These are phyloP conservation scores for Epichloe gansuensis DNA, from an alignment of 2,329 filamentous ascomycete genomes.

Conservation along the genomic window DNA sequence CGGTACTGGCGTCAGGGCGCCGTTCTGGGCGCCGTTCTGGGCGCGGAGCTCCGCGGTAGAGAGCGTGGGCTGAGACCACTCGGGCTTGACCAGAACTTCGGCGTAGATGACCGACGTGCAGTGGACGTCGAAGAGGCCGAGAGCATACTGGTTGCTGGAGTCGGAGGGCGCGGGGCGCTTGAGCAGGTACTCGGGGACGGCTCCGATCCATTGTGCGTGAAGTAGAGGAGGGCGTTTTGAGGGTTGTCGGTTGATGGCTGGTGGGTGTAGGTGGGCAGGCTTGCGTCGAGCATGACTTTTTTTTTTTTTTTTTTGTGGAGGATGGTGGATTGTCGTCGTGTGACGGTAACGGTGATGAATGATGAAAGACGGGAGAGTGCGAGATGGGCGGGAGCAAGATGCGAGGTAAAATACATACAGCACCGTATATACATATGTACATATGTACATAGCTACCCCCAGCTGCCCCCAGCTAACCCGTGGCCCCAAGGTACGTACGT, in stretches of 20 bases:
- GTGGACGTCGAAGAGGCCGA: conserved; percentile 73
- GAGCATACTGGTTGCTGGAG: conserved; percentile 74
- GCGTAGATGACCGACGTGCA: conserved; percentile 73
- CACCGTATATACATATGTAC: no score
- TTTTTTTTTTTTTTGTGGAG: no score
- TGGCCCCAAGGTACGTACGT: no score
- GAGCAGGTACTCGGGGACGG: conserved; percentile 71
- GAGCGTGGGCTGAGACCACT: conserved; percentile 73
- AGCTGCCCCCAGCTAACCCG: no score
- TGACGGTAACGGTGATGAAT: no score
- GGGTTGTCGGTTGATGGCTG: conserved; percentile 40
- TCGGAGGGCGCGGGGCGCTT: conserved; percentile 57
- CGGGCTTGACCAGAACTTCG: conserved; percentile 72
- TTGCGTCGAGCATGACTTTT: conserved; percentile 72
- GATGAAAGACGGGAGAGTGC: no score
- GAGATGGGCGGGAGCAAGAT: no score
- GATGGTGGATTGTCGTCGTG: no score
- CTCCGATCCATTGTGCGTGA: conserved; percentile 65
- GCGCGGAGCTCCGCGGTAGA: conserved; percentile 69
- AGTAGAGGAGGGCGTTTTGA: conserved; percentile 45
- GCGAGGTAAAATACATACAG: no score
- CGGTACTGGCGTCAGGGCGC: conserved; percentile 51
- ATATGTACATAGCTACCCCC: no score
- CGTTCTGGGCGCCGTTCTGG: conserved; percentile 48
- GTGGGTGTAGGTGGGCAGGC: conserved; percentile 63